phyloP scores from a whole-genome alignment of 345 rosid species.

The Citrus trifoliata region DNA sequence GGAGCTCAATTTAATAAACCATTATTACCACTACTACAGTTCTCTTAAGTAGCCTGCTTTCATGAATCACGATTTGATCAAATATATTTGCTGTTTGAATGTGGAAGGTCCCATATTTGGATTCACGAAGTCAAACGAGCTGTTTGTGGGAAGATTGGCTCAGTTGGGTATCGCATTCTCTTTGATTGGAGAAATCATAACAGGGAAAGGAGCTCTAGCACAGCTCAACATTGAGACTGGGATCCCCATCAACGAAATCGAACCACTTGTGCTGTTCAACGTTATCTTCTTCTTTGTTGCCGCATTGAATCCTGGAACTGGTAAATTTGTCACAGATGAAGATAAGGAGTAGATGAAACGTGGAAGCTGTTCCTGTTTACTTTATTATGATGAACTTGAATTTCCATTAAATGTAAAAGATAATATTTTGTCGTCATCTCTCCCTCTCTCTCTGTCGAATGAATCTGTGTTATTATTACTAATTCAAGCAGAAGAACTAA shows the following conservation, averaged over 20 bases:
- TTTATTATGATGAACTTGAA: background rate
- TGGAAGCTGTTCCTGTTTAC: background rate
- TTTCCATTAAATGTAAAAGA: background rate
- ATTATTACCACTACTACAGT: too few species aligned
- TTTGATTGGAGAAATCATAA: slow-evolving; percentile 86
- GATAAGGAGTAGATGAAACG: slow-evolving; percentile 29
- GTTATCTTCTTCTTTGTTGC: slow-evolving; percentile 89
- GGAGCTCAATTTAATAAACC: background rate
- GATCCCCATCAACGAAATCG: slow-evolving; percentile 78
- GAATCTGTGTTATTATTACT: too few species aligned
- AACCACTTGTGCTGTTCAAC: slow-evolving; percentile 88
- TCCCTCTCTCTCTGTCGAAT: too few species aligned
- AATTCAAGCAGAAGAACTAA: too few species aligned
- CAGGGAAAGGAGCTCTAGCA: slow-evolving; percentile 94
- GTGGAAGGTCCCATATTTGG: slow-evolving; percentile 86
- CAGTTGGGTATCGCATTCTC: slow-evolving; percentile 96
- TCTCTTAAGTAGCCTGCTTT: too few species aligned
- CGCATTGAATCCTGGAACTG: slow-evolving; percentile 92
- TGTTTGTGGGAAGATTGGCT: slow-evolving; percentile 93
- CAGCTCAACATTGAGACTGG: slow-evolving; percentile 98
- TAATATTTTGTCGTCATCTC: too few species aligned
- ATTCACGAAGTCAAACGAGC: slow-evolving; percentile 88
- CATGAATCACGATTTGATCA: too few species aligned
- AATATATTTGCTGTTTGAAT: background rate
- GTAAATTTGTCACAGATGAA: slow-evolving; percentile 84